Base-by-base conservation (phyloP, 768 basidiomycete genomes). In the Podaxis sp. region DNA sequence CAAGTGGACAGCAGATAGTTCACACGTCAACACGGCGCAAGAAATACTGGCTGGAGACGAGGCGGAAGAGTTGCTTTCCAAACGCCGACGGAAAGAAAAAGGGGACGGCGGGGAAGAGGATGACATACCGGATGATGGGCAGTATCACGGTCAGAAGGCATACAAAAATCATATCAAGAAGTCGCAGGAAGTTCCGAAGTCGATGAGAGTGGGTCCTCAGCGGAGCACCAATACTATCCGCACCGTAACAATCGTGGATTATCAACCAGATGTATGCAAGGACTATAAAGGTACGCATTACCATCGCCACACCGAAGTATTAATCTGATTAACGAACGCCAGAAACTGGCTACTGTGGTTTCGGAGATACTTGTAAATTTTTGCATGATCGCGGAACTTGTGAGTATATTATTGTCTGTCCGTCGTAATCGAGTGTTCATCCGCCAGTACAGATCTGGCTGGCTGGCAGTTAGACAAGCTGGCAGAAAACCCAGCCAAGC, bases 331-430 rank as follows among this genome's bases (percentile, higher is more conserved):
- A 63, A 53, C 68, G 16, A 63, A 53, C 61, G 21, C 37, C 68
- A 96, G 96, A 98, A 78, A 99, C 97, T 55, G 97, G 97, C 0
- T 99, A 93, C 71, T 99, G 97, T 74, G 97, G 97, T 21, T 99
- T 96, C 72, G 97, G 97, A 32, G 97, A 99, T 74, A 95, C 94
- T 3, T 99, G 97, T 76, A 98, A 98, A 81, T 98, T 98, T 79
- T 81, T 98, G 71, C 97, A 98, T 75, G 97, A 98, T 74, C 88
- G 96, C 68, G 95, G 96, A 61, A 94, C 92, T 37, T 94, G 91
- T 92, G 68, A 71, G 90, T 86, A 27, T 21, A 55, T 28, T 61
- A 40, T 46, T 37, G 50, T 37, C 2, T 52, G 23, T 47, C 25
- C 28, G 52, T 21, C 40, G 37, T 35, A 51, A 57, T 36, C 63